Percentiles rank a stretch among this genome's conserved stretches.
phyloP scores from a whole-genome alignment of 345 rosid genomes.

The Hirschfeldia incana region DNA sequence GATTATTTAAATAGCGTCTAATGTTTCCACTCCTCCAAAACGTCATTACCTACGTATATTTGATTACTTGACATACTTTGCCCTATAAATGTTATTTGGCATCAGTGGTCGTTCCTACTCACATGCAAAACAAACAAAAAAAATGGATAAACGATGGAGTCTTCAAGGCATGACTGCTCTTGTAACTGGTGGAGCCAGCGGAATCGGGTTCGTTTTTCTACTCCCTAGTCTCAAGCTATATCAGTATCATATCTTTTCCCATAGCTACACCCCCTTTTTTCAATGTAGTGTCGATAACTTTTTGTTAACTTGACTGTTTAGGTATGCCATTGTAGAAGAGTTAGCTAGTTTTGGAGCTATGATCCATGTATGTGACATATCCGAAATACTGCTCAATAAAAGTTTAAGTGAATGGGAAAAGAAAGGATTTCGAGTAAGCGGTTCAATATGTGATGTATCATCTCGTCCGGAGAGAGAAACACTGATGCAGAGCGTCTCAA shows the following conservation, averaged over 20 bases:
- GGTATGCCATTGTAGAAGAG: conserved; percentile 34
- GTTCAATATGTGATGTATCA: conserved; percentile 31
- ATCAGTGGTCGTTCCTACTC: neutral
- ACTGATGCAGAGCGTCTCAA: conserved; percentile 16
- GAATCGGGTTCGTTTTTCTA: neutral
- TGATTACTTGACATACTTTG: neutral
- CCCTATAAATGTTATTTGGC: neutral
- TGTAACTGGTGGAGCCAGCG: conserved; percentile 16
- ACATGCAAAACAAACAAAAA: neutral
- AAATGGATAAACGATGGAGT: conserved; percentile 28
- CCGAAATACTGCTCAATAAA: neutral
- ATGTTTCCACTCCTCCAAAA: neutral
- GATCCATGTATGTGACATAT: conserved; percentile 19
- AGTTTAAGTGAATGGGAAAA: conserved; percentile 20
- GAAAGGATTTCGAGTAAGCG: conserved; percentile 33
- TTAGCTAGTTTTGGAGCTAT: conserved; percentile 22
- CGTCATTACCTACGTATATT: neutral
- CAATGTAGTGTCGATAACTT: neutral
- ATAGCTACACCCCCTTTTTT: neutral
- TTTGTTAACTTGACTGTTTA: neutral
- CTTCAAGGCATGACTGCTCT: conserved; percentile 39
- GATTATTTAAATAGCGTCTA: too few relatives aligned
- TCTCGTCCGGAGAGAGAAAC: conserved; percentile 22
- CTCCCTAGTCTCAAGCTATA: neutral
- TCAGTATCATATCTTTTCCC: neutral